Percentiles rank a stretch among this genome's conserved stretches.
Conservation (phyloP, 1,284 basidiomycete species). For the Meira miltonrushii region DNA sequence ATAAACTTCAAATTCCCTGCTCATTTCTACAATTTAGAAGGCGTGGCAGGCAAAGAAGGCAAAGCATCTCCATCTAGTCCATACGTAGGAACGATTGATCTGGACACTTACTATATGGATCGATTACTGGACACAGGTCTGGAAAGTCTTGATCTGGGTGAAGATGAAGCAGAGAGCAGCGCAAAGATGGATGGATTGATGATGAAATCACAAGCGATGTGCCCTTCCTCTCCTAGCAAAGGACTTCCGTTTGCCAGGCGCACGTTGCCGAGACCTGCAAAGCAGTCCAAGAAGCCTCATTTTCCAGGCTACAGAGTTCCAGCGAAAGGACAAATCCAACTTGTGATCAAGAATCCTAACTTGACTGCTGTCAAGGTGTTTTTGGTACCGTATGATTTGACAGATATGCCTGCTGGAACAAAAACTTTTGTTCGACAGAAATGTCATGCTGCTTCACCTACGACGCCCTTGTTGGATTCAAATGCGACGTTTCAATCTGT, state of each 20-base stretch:
- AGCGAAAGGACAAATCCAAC: conserved; percentile 57
- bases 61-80: conserved; percentile 25
- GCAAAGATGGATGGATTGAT: neutral
- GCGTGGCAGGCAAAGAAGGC: conserved; percentile 1
- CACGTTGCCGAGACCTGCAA: neutral
- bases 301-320: conserved; percentile 58
- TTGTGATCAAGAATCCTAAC: conserved; percentile 56
- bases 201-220: neutral
- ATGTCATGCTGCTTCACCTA: conserved; percentile 11
- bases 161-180: neutral
- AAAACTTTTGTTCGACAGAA: conserved; percentile 44
- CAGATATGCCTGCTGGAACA: conserved; percentile 45
- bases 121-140: conserved; percentile 5
- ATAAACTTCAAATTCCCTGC: conserved; percentile 50
- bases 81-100: conserved; percentile 53
- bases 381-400: conserved; percentile 57
- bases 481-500: neutral
- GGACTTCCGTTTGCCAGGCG: no score
- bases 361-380: conserved; percentile 56
- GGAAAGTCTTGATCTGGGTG: neutral
- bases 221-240: neutral
- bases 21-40: conserved; percentile 46
- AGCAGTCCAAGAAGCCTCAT: conserved; percentile 8
- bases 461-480: neutral
- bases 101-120: conserved; percentile 46